Evolutionary conservation across 495 filamentous ascomycete species (phyloP), one percentile per base, ranked within the genome.

Genomic region (Halenospora varia): DNA sequence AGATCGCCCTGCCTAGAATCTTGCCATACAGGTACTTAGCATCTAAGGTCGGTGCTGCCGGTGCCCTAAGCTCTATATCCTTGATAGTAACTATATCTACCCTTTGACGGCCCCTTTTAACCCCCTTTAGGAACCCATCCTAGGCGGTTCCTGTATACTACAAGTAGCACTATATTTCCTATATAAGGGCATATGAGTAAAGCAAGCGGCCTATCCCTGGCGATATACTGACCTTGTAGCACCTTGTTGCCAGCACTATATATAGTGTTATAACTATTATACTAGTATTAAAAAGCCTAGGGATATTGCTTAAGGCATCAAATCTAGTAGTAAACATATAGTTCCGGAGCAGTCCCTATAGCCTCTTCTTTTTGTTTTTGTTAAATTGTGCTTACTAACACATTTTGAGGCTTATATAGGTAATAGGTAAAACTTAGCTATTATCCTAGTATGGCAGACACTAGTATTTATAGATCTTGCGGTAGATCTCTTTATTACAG

Each of bases 391-490:
- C 25, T 42, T 23, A 56, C 44, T 23, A 56, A 18, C 22, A 19
- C 18, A 4, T 56, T 24, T 56, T 15, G 44, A 56, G 35, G 22
- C 42, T 56, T 11, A 56, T 19, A 39, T 42, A 56, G 25, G 53
- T 56, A 56, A 20, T 25, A 20, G 53, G 53, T 26, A 42, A 48
- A 10, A 56, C 23, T 19, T 25, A 3, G 53, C 53, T 56, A 15
- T 56, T 22, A 35, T 18, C 42, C 4, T 48, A 24, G 8, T 23
- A 3, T 10, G 44, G 41, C 3, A 56, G 24, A 48, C 10, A 18
- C 6, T 56, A 2, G 44, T 56, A 56, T 56, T 56, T 42, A 17
- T 23, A 18, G 44, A 56, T 56, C 53, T 56, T 56, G 53, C 53
- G 53, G 46, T 48, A 56, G 41, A 56, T 56, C 44, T 56, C 39